These are phyloP conservation scores for Dianthus caryophyllus DNA, from an alignment of 148 eudicot genomes.

Conservation along the genomic window DNA sequence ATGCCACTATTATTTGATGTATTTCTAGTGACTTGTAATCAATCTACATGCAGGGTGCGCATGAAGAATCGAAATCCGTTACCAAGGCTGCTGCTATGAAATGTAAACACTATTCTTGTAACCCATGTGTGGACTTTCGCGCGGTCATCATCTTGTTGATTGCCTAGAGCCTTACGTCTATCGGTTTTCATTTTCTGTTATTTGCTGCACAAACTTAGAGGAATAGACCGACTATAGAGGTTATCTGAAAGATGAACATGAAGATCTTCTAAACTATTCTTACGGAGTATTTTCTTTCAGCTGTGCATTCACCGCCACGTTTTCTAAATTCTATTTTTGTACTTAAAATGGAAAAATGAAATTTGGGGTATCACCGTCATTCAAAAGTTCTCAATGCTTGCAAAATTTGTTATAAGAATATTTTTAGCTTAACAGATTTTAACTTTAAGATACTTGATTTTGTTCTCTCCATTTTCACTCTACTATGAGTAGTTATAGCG, in stretches of 20 bases:
- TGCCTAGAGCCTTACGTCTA: neutral
- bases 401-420: neutral
- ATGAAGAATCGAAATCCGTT: constrained; percentile 88
- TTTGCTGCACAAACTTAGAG: neutral
- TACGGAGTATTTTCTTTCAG: neutral
- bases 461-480: neutral
- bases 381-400: too few species aligned
- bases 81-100: constrained; percentile 94
- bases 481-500: neutral
- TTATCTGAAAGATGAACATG: neutral
- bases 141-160: neutral
- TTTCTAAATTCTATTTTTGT: neutral
- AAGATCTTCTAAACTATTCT: neutral
- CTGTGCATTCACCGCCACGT: neutral
- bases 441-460: neutral
- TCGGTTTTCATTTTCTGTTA: neutral
- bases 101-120: constrained; percentile 38
- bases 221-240: neutral
- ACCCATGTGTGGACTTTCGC: too few species aligned
- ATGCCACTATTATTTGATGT: neutral
- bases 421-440: neutral
- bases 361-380: neutral
- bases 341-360: neutral
- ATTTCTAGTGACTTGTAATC: neutral
- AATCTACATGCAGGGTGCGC: constrained; percentile 63